Conservation (phyloP, 768 basidiomycete species). For the Candolleomyces eurysporus region DNA sequence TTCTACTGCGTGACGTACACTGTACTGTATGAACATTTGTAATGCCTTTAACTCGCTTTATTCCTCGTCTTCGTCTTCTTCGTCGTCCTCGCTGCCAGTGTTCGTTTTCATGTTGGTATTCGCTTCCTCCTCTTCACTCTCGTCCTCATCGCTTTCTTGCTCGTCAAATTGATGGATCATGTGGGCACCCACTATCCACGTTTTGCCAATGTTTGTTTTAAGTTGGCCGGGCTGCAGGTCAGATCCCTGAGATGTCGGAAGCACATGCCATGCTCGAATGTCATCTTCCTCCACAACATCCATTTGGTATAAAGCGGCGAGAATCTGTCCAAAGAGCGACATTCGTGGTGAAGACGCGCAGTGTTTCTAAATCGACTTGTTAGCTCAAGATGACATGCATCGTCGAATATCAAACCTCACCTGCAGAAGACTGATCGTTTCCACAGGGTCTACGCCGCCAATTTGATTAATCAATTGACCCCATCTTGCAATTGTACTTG, state of each 20-base stretch:
- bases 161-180: conserved; percentile 84
- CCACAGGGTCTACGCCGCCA: conserved; percentile 79
- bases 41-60: not conserved
- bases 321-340: conserved; percentile 78
- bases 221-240: conserved; percentile 37
- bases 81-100: conserved; percentile 9
- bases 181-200: conserved; percentile 66
- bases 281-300: conserved; percentile 91
- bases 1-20: not conserved
- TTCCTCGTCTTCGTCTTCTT: conserved; percentile 11
- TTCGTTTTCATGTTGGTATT: conserved; percentile 1
- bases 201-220: conserved; percentile 59
- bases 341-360: conserved; percentile 63
- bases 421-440: conserved; percentile 79
- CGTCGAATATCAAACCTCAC: conserved; percentile 31
- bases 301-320: conserved; percentile 85
- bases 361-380: conserved; percentile 44
- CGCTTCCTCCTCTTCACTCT: conserved; percentile 21
- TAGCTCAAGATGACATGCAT: not conserved
- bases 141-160: conserved; percentile 50
- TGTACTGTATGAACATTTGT: not conserved
- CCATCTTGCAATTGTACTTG: conserved; percentile 69
- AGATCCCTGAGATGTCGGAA: conserved; percentile 52
- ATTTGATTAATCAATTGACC: conserved; percentile 78
- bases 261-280: conserved; percentile 82